Evolutionary conservation across 1,284 basidiomycete genomes (phyloP), one percentile per base, ranked within the genome.

Genomic region (Ustilago tritici): DNA sequence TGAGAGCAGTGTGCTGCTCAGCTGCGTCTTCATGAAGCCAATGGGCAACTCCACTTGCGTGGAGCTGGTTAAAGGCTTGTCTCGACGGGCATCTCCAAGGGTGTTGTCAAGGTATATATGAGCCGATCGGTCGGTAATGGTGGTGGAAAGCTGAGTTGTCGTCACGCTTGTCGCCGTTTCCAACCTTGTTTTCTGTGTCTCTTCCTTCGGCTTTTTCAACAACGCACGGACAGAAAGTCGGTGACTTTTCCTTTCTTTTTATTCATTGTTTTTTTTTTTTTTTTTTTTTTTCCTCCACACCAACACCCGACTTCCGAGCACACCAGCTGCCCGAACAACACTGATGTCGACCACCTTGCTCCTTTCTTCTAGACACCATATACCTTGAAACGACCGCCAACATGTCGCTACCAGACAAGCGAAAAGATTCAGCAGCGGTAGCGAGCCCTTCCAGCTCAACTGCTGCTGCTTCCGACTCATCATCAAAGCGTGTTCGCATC

Each of bases 1-100:
- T 23, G 23, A 34, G 35, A 31, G 14, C 50, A 17, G 38, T 52
- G 58, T 58, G 64, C 52, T n/a, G 36, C 61, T n/a, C 61, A 56
- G 40, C 28, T 46, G 47, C 46, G 70, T 64, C 50, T 17, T 55
- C n/a, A 40, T n/a, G 31, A 43, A 53, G 56, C 63, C 69, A 46
- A 56, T 40, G 40, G 28, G 60, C 70, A 64, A 67, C 70, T 61
- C 70, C 70, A 73, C 70, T 73, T 73, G 57, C 70, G 70, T 73
- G 70, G 70, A 68, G 70, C 58, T 61, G 65, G 60, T 68, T 60
- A 73, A 32, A 61, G 70, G 61, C 61, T 58, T 23, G 34, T 54
- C 40, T 56, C 47, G 56, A 60, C 60, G 10, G 8, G 49, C 70
- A 73, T 73, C 65, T 72, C 61, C 57, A 40, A 50, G 34, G 4